Conservation (phyloP, 2,329 filamentous ascomycete genomes). For the Acarospora socialis region DNA sequence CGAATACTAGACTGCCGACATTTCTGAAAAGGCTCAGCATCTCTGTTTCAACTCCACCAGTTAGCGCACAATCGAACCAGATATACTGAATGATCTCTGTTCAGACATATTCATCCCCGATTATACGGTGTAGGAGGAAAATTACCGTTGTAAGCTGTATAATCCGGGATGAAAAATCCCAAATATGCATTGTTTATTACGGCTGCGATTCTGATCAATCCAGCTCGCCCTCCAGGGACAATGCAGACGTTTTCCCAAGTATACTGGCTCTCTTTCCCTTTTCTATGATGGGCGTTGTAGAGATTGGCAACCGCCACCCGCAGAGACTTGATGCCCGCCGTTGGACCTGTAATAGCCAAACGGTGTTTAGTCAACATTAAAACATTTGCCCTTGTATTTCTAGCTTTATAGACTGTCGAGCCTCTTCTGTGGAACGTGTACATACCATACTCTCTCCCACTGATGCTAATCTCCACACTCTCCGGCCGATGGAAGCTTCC, state of each 20-base stretch:
- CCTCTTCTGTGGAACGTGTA: no score
- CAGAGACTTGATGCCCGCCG: constrained; percentile 82
- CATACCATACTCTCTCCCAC: constrained; percentile 78
- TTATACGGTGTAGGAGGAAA: constrained; percentile 4
- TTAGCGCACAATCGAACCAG: no score
- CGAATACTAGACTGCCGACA: constrained; percentile 1
- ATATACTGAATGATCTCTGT: no score
- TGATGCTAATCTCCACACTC: constrained; percentile 61
- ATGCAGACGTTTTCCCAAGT: constrained; percentile 97
- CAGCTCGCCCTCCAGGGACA: constrained; percentile 82
- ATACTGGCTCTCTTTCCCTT: constrained; percentile 79
- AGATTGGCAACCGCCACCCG: constrained; percentile 78
- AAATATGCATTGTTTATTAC: constrained; percentile 86
- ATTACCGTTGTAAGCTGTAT: constrained; percentile 79
- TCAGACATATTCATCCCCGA: no score
- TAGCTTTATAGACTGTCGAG: no score
- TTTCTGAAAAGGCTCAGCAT: constrained; percentile 16
- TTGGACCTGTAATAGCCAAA: no score
- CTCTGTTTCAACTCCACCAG: no score
- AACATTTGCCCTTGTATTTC: no score
- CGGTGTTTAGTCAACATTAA: no score
- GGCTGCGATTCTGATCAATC: constrained; percentile 85
- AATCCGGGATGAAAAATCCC: constrained; percentile 88
- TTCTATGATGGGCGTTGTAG: constrained; percentile 84
- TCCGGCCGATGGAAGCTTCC: constrained; percentile 76